These are phyloP conservation scores for Talaromyces sp. DNA, from an alignment of 2,329 filamentous ascomycete species.

Conservation along the genomic window DNA sequence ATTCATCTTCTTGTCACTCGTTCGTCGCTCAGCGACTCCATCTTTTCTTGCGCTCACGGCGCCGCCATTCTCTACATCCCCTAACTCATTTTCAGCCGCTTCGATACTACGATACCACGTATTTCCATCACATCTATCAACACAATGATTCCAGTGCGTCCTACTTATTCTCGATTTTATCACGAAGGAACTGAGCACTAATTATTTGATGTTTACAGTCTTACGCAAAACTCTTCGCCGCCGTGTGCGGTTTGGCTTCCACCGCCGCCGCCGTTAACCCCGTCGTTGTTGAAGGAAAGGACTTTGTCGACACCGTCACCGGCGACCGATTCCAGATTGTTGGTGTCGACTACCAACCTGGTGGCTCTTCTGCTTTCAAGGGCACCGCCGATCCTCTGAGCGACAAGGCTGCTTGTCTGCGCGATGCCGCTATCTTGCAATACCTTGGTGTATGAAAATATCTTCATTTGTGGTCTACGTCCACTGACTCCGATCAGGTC, in stretches of 20 bases:
- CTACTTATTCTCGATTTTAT: no score
- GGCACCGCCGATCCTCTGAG: conserved; percentile 56
- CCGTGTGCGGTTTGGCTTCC: conserved; percentile 44
- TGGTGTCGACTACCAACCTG: conserved; percentile 65
- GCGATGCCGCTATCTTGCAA: conserved; percentile 65
- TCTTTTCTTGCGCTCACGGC: conserved; percentile 8
- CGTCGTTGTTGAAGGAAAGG: conserved; percentile 57
- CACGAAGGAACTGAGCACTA: no score
- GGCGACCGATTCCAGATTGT: conserved; percentile 61
- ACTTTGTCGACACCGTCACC: conserved; percentile 61
- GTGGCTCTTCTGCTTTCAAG: conserved; percentile 59
- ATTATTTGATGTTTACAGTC: no score
- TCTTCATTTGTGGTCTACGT: neutral
- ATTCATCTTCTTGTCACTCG: conserved; percentile 15
- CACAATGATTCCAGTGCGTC: conserved; percentile 18
- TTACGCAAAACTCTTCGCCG: conserved; percentile 38
- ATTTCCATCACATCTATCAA: conserved; percentile 6
- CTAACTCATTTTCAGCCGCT: neutral
- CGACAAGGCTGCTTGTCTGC: conserved; percentile 57
- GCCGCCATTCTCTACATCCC: conserved; percentile 16
- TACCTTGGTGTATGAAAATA: conserved; percentile 52
- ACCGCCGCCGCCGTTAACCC: conserved; percentile 55
- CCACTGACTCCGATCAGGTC: conserved; percentile 36
- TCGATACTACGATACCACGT: neutral
- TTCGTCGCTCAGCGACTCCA: conserved; percentile 6